phyloP scores from a whole-genome alignment of 192 early-diverging fungal genomes.

The Backusella parvicylindrica region DNA sequence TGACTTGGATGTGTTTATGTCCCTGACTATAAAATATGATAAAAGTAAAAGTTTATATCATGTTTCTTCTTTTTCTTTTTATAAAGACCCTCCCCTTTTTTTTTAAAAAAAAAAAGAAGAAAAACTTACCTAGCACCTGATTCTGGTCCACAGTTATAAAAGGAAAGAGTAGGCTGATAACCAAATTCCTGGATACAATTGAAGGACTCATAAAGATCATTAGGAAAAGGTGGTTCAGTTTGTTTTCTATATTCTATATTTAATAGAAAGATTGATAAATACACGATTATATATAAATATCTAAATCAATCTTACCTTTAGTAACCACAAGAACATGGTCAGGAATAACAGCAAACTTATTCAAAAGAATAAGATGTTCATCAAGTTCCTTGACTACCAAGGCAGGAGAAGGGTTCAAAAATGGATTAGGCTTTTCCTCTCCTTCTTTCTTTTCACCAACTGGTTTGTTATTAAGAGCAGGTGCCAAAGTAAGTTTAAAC shows the following conservation, averaged over 20 bases:
- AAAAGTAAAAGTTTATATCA: background rate
- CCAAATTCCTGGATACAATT: conserved; percentile 30
- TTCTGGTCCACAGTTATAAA: conserved; percentile 54
- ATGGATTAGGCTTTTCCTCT: conserved; percentile 39
- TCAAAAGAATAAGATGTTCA: conserved; percentile 45
- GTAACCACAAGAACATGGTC: conserved; percentile 51
- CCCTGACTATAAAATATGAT: conserved; percentile 52
- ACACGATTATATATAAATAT: background rate
- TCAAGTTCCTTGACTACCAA: conserved; percentile 43
- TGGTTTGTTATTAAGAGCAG: conserved; percentile 40
- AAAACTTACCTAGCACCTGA: conserved; percentile 49
- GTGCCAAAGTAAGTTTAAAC: conserved; percentile 46
- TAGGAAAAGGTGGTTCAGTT: conserved; percentile 42
- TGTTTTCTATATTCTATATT: conserved; percentile 49
- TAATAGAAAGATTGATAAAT: background rate
- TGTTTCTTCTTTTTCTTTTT: background rate
- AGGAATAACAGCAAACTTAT: conserved; percentile 56
- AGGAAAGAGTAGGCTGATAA: conserved; percentile 37
- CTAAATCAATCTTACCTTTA: conserved; percentile 56
- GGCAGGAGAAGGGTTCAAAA: conserved; percentile 42
- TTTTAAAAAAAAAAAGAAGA: background rate
- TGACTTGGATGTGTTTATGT: conserved; percentile 59
- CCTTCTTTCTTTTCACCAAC: background rate
- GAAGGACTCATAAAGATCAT: conserved; percentile 40
- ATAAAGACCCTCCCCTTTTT: background rate